phyloP scores from a whole-genome alignment of 2,329 filamentous ascomycete species.

The Trichoderma endophyticum region DNA sequence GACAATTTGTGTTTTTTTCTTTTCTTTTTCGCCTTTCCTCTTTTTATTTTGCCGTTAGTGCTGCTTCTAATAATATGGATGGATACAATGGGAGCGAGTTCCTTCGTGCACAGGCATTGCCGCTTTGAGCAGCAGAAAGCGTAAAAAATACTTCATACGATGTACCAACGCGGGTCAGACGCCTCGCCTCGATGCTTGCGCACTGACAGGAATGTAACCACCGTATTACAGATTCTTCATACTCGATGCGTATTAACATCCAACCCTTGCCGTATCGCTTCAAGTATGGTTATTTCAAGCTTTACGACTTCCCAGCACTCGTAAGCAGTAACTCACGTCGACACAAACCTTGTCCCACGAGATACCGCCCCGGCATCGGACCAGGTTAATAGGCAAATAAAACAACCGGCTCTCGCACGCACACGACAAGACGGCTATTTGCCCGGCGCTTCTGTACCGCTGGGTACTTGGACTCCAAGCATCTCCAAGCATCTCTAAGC shows the following conservation, averaged over 20 bases:
- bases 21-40: not conserved
- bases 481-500: slow-evolving; percentile 1
- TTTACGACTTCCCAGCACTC: not conserved
- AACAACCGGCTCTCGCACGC: not conserved
- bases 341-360: not conserved
- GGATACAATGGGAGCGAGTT: not conserved
- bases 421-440: slow-evolving; percentile 1
- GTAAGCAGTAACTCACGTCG: not conserved
- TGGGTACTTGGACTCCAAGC: not conserved
- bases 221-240: not conserved
- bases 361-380: slow-evolving; percentile 6
- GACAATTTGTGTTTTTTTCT: not conserved
- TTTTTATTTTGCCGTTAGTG: not conserved
- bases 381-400: not conserved
- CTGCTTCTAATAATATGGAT: not conserved
- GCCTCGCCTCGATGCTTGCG: not conserved
- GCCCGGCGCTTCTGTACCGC: not conserved
- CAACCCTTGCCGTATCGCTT: not conserved
- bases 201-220: not conserved
- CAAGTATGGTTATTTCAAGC: not conserved
- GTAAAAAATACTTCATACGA: not conserved
- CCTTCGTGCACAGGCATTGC: not conserved
- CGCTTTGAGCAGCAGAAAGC: not conserved
- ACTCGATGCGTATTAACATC: not conserved
- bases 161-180: not conserved